These are phyloP conservation scores for Saprolegnia parasitica DNA, from an alignment of 352 stramenopile genomes.

Conservation along the genomic window DNA sequence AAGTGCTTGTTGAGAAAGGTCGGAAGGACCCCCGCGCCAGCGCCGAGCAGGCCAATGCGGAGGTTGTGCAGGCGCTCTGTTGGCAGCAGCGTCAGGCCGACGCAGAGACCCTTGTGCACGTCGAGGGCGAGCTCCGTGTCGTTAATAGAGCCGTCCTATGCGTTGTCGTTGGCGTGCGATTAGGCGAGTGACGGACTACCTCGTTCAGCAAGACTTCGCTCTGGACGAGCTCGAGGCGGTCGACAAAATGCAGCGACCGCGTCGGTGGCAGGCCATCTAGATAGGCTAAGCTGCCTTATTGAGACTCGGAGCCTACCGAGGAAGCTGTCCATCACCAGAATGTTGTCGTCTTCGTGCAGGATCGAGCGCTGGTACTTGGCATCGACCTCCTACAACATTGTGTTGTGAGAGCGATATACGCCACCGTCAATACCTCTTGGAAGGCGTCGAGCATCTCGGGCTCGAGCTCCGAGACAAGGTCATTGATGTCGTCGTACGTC, in stretches of 20 bases:
- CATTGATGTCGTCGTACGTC: conserved; percentile 58
- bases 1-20: conserved; percentile 50
- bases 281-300: not conserved
- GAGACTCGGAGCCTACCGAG: conserved; percentile 26
- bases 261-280: conserved; percentile 33
- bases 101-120: conserved; percentile 58
- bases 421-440: not conserved
- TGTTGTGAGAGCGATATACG: not conserved
- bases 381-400: conserved; percentile 40
- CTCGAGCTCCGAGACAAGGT: conserved; percentile 52
- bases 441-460: conserved; percentile 18
- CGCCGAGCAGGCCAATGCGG: conserved; percentile 45
- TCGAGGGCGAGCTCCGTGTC: conserved; percentile 48
- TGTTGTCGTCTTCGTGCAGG: conserved; percentile 45
- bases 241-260: conserved; percentile 68
- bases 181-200: not conserved
- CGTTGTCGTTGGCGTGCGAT: not conserved
- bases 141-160: conserved; percentile 34
- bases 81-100: conserved; percentile 37
- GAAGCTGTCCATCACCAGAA: conserved; percentile 62
- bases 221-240: conserved; percentile 65
- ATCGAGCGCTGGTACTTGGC: conserved; percentile 51
- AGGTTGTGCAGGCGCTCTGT: conserved; percentile 20
- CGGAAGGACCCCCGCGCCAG: conserved; percentile 50
- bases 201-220: conserved; percentile 51